Evolutionary conservation across 2,329 filamentous ascomycete species (phyloP), one percentile per base, ranked within the genome.

Genomic region (Colletotrichum horii): DNA sequence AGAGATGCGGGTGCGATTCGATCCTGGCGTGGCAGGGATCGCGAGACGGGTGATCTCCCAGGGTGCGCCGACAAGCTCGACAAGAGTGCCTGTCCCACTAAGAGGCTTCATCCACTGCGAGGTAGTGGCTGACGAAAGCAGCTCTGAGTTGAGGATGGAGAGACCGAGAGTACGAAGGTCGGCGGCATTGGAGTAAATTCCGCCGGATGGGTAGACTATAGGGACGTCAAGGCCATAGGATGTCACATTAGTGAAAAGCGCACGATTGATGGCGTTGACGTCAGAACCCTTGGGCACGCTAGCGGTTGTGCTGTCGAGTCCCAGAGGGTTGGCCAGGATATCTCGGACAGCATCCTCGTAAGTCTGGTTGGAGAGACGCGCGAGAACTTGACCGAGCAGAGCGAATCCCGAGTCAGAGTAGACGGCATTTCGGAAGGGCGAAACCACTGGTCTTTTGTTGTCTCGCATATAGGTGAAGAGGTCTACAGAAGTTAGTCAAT

Each of bases 1-100:
- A 3, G 80, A 78, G 4, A 80, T 70, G 3, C 80, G 80, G 56
- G 81, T 83, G 68, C 78, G 77, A 48, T 80, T 79, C n/a, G 69
- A 76, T 1, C 38, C 19, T 7, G 75, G 73, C 8, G 77, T 65
- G 11, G 78, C 32, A 24, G 79, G 71, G 28, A 77, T 36, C 55
- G 62, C 55, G 22, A 74, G 75, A 16, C 69, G 79, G 64, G 55
- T 52, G 43, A 80, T 80, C 68, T 80, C 79, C 79, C 79, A 80
- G 4, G 77, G 76, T 4, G 76, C 72, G 34, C 79, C 79, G 28
- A 80, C 75, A 7, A 74, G 64, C 28, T 65, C 61, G 14, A 55
- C 43, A 4, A 79, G 71, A 4, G 72, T 75, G 12, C 65, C 71
- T 8, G 78, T 79, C 14, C 70, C 65, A n/a, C 61, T 72, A 4